Conservation (phyloP, 345 rosid species). For the Eucalyptus albens region DNA sequence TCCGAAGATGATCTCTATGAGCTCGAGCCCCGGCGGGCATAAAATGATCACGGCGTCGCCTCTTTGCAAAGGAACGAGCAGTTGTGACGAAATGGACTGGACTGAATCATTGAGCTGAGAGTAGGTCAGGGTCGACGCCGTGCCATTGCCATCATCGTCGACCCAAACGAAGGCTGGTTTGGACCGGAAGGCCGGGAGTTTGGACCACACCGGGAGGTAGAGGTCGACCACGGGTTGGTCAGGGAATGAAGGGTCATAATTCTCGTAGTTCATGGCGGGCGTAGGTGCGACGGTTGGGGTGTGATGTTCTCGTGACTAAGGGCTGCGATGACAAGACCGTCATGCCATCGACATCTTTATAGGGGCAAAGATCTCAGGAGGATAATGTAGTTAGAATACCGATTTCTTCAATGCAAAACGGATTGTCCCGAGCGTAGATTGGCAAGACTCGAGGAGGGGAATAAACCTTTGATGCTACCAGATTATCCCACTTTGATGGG, state of each 20-base stretch:
- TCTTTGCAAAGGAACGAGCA: constrained; percentile 10
- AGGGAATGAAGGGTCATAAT: constrained; percentile 44
- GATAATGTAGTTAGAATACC: background rate
- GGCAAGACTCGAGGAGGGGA: background rate
- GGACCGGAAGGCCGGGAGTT: constrained; percentile 25
- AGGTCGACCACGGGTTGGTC: constrained; percentile 54
- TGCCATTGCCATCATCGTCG: background rate
- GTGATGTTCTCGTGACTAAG: background rate
- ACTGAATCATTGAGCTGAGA: constrained; percentile 31
- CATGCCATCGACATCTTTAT: background rate
- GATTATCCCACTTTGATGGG: background rate
- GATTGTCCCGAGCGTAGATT: background rate
- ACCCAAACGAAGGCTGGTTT: constrained; percentile 41
- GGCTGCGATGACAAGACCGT: background rate
- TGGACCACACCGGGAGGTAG: constrained; percentile 46
- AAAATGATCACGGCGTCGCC: constrained; percentile 31
- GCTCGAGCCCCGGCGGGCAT: constrained; percentile 40
- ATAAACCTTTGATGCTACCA: background rate
- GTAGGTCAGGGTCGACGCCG: constrained; percentile 14
- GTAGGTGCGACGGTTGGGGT: background rate
- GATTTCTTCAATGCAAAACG: background rate
- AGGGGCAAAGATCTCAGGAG: background rate
- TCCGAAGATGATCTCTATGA: constrained; percentile 34
- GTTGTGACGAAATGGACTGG: constrained; percentile 9
- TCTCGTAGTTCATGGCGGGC: constrained; percentile 19